A percentile compares a stretch with the other conserved stretches of the same genome.
Evolutionary conservation across 2,329 filamentous ascomycete genomes (phyloP).

Genomic region (Dothistroma pini): DNA sequence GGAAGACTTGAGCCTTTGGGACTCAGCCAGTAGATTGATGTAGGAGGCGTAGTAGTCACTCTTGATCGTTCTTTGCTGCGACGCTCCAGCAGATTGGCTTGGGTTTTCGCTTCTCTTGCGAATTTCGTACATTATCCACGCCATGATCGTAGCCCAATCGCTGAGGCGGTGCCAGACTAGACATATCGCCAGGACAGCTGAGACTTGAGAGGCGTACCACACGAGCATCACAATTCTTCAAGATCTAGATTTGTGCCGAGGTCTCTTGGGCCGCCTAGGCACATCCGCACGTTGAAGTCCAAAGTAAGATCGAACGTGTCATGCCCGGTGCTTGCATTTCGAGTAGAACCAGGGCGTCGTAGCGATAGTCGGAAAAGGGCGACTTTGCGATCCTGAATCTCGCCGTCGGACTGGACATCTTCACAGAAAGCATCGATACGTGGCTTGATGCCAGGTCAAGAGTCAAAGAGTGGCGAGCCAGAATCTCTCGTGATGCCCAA

Average conservation of each 20-base stretch:
- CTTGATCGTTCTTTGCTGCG: slow-evolving; percentile 4
- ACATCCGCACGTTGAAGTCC: slow-evolving; percentile 2
- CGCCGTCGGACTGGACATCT: neutral
- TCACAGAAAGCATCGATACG: slow-evolving; percentile 1
- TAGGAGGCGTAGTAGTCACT: slow-evolving; percentile 6
- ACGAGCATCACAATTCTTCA: slow-evolving; percentile 14
- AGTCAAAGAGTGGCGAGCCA: neutral
- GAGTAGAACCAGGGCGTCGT: neutral
- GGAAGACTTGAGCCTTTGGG: slow-evolving; percentile 21
- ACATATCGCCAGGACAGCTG: slow-evolving; percentile 14
- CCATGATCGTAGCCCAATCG: slow-evolving; percentile 9
- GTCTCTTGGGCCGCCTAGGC: slow-evolving; percentile 2
- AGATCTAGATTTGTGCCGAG: neutral
- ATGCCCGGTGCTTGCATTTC: neutral
- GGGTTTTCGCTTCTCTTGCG: neutral
- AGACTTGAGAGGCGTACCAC: slow-evolving; percentile 18
- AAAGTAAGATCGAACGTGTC: neutral
- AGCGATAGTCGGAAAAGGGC: neutral
- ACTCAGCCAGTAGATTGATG: slow-evolving; percentile 14
- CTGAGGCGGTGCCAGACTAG: slow-evolving; percentile 13
- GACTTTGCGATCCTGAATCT: neutral
- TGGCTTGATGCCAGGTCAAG: neutral
- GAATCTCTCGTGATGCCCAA: slow-evolving; percentile 1
- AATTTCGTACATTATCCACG: neutral
- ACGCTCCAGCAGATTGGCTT: neutral